These are phyloP conservation scores for Candida vartiovaarae DNA, from an alignment of 805 yeast genomes.

Conservation along the genomic window DNA sequence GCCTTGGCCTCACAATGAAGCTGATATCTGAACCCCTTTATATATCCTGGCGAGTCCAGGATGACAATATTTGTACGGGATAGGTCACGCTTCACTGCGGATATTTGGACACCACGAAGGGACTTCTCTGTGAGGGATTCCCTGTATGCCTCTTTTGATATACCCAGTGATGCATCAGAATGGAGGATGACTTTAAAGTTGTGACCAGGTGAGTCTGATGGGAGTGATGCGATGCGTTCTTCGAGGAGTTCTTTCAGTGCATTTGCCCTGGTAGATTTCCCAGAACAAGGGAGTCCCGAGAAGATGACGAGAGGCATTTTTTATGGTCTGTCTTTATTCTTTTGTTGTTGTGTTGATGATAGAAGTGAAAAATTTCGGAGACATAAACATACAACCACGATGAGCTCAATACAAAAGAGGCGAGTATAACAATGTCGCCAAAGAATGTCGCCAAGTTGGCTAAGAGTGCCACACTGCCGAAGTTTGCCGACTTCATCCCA, in stretches of 20 bases:
- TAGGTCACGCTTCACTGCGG: constrained; percentile 81
- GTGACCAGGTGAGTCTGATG: constrained; percentile 40
- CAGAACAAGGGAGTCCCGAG: constrained; percentile 82
- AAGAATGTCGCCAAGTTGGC: too few relatives aligned
- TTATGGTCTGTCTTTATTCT: neutral
- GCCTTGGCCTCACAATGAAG: constrained; percentile 90
- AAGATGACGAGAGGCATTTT: constrained; percentile 78
- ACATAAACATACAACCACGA: neutral
- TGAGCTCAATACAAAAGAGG: neutral
- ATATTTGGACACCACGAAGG: constrained; percentile 75
- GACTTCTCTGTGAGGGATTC: constrained; percentile 75
- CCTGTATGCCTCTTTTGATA: constrained; percentile 56
- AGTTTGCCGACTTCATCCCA: constrained; percentile 46
- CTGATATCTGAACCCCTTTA: constrained; percentile 94
- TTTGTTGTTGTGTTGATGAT: neutral
- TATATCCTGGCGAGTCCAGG: constrained; percentile 79
- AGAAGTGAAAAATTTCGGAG: constrained; percentile 5
- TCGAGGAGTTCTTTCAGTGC: constrained; percentile 44
- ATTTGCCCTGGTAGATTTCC: constrained; percentile 71
- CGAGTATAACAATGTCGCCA: neutral
- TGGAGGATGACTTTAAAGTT: constrained; percentile 60
- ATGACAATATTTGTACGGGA: constrained; percentile 67
- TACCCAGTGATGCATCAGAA: constrained; percentile 72
- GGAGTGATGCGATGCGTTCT: constrained; percentile 33
- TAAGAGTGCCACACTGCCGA: neutral